Evolutionary conservation across 768 basidiomycete species (phyloP).

Genomic region (Amylocystis lapponica): DNA sequence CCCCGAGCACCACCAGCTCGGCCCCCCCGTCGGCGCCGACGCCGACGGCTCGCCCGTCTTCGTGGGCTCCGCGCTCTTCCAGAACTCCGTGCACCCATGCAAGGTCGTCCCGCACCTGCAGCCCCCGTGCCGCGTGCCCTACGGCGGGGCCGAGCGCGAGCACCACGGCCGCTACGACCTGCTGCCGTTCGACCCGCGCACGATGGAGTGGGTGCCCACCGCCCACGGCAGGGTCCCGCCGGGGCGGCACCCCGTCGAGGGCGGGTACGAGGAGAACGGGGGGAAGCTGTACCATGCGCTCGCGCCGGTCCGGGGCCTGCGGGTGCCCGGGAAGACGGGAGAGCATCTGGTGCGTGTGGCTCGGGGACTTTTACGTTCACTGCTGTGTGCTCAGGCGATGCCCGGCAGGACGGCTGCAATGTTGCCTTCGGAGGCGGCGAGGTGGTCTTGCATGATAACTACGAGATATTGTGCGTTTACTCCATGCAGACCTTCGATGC

Average conservation of each 20-base stretch:
- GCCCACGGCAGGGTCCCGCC: conserved; percentile 53
- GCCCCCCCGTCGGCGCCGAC: conserved; percentile 51
- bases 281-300: conserved; percentile 64
- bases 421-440: conserved; percentile 36
- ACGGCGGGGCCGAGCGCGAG: conserved; percentile 51
- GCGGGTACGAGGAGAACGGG: conserved; percentile 70
- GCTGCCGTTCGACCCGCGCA: conserved; percentile 56
- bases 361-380: background rate
- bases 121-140: conserved; percentile 50
- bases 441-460: conserved; percentile 31
- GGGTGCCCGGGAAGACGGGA: conserved; percentile 71
- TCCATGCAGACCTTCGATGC: conserved; percentile 14
- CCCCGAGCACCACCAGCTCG: conserved; percentile 29
- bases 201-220: conserved; percentile 73
- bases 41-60: conserved; percentile 58
- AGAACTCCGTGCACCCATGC: conserved; percentile 70
- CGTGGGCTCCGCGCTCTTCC: conserved; percentile 69
- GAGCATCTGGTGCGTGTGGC: conserved; percentile 51
- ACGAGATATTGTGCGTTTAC: conserved; percentile 37
- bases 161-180: conserved; percentile 71
- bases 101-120: conserved; percentile 66
- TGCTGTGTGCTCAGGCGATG: background rate
- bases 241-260: conserved; percentile 57
- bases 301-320: conserved; percentile 42
- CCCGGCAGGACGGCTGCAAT: conserved; percentile 34